Evolutionary conservation across 2,329 filamentous ascomycete genomes (phyloP).

Genomic region (Fusarium sp.): DNA sequence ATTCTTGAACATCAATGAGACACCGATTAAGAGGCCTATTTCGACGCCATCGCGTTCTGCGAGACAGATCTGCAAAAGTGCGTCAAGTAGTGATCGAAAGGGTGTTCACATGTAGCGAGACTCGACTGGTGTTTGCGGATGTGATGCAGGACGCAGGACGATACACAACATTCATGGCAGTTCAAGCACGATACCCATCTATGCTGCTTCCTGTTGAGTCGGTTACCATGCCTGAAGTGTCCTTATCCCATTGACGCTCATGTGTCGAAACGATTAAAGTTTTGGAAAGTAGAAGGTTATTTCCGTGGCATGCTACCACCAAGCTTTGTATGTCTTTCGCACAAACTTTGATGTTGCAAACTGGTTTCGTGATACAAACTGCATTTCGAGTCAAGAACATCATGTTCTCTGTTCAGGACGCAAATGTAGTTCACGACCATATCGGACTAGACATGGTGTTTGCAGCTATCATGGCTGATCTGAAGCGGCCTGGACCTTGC

Average conservation of each 20-base stretch:
- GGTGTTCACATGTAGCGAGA: not conserved
- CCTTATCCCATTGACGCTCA: no score
- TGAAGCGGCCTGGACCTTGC: constrained; percentile 8
- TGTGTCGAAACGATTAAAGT: not conserved
- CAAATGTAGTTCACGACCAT: not conserved
- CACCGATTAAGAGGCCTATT: constrained; percentile 23
- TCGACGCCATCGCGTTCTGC: constrained; percentile 3
- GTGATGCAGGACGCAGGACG: not conserved
- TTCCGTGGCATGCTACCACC: no score
- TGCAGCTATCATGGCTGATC: not conserved
- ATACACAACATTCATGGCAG: not conserved
- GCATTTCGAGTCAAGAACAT: not conserved
- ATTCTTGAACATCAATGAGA: constrained; percentile 19
- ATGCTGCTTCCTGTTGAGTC: not conserved
- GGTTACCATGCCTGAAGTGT: no score
- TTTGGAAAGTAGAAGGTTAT: no score
- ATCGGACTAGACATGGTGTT: not conserved
- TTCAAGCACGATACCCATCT: not conserved
- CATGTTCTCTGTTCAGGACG: not conserved
- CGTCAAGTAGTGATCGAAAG: constrained; percentile 11
- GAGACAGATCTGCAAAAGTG: constrained; percentile 14
- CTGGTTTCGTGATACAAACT: no score
- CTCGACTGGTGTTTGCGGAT: not conserved
- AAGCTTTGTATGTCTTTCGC: no score
- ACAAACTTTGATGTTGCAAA: no score